Conservation (phyloP, 73 alveolate species). For the Tetrahymena malaccensis region DNA sequence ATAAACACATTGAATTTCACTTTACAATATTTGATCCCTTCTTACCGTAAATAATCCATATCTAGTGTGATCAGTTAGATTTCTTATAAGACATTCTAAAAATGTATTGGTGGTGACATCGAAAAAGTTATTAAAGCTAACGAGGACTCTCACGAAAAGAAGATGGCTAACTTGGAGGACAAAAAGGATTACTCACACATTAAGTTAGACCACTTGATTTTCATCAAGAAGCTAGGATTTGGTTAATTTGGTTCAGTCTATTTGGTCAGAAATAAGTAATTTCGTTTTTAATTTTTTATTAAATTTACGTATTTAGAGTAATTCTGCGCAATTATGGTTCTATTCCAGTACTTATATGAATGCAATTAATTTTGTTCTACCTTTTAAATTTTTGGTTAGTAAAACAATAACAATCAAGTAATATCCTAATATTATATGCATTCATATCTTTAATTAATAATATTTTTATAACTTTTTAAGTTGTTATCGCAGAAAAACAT, state of each 20-base stretch:
- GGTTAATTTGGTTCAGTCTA: constrained; percentile 54
- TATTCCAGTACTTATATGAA: background rate
- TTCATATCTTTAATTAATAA: too few relatives aligned
- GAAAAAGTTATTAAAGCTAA: constrained; percentile 28
- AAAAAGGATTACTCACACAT: constrained; percentile 5
- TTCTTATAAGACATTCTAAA: constrained; percentile 8
- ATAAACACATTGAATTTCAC: background rate
- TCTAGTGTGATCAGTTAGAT: constrained; percentile 11
- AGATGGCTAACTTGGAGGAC: constrained; percentile 14
- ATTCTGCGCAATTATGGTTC: background rate
- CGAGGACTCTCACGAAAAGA: constrained; percentile 34
- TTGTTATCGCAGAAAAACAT: too few relatives aligned
- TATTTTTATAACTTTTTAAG: too few relatives aligned
- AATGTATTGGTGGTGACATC: constrained; percentile 35
- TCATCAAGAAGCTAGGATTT: constrained; percentile 30
- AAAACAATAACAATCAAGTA: background rate
- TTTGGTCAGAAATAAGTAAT: constrained; percentile 55
- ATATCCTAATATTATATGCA: background rate
- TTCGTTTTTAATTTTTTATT: background rate
- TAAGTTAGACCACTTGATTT: constrained; percentile 14
- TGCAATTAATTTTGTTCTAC: background rate
- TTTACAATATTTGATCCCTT: background rate
- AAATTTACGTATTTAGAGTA: background rate
- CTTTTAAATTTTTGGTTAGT: background rate
- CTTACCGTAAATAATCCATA: background rate